Evolutionary conservation across 73 alveolate genomes (phyloP).

Genomic region (Tetrahymena malaccensis): DNA sequence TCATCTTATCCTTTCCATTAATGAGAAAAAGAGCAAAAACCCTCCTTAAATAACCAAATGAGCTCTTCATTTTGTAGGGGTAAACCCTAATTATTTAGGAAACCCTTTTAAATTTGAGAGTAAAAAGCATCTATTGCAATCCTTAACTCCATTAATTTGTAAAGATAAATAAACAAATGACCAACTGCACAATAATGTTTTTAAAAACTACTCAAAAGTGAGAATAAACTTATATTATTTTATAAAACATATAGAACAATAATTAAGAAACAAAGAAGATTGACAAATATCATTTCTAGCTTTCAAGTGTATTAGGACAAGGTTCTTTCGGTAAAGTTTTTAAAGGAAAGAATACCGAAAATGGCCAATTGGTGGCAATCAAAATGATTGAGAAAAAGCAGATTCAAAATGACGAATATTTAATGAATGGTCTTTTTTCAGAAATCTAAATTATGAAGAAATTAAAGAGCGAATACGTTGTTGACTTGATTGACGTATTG

Average conservation of each 20-base stretch:
- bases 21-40: not conserved
- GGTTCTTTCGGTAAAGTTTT: slow-evolving; percentile 47
- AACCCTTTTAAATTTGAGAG: not conserved
- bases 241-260: not conserved
- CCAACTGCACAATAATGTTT: not conserved
- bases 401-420: slow-evolving; percentile 9
- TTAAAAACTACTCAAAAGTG: not conserved
- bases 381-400: slow-evolving; percentile 22
- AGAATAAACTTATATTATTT: not conserved
- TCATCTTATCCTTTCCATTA: not conserved
- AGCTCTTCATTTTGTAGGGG: not conserved
- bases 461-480: slow-evolving; percentile 39
- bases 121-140: not conserved
- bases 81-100: not conserved
- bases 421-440: slow-evolving; percentile 12
- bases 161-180: not conserved
- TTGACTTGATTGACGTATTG: slow-evolving; percentile 33
- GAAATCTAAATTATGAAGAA: slow-evolving; percentile 46
- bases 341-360: slow-evolving; percentile 20
- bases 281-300: slow-evolving; percentile 21
- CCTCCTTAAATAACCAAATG: not conserved
- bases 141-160: not conserved
- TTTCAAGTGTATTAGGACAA: slow-evolving; percentile 34
- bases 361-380: slow-evolving; percentile 43
- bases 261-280: slow-evolving; percentile 5